A percentile compares a stretch with the other conserved stretches of the same genome.
Evolutionary conservation across 2,329 filamentous ascomycete genomes (phyloP).

Genomic region (Diaporthe ampelina): DNA sequence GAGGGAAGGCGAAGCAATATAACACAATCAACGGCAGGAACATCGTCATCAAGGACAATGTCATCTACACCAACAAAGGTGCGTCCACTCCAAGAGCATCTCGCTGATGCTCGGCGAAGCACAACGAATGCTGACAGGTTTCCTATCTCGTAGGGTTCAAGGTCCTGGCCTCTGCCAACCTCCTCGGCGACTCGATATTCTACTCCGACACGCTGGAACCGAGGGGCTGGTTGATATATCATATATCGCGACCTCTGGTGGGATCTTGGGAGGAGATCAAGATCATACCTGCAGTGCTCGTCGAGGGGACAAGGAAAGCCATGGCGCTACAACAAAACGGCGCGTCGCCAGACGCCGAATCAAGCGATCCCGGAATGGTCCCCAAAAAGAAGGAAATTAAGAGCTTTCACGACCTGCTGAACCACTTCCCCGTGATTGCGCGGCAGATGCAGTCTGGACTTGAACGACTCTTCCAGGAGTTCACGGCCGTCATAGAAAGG

Average conservation of each 20-base stretch:
- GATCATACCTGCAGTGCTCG: slow-evolving; percentile 75
- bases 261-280: slow-evolving; percentile 84
- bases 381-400: slow-evolving; percentile 90
- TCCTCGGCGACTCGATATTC: slow-evolving; percentile 87
- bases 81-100: slow-evolving; percentile 45
- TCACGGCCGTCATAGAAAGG: slow-evolving; percentile 86
- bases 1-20: slow-evolving; percentile 94
- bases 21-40: slow-evolving; percentile 93
- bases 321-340: slow-evolving; percentile 45
- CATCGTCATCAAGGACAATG: slow-evolving; percentile 93
- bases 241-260: slow-evolving; percentile 89
- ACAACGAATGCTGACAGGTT: slow-evolving; percentile 29
- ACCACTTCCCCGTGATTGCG: slow-evolving; percentile 94
- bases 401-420: slow-evolving; percentile 89
- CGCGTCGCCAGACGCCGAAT: slow-evolving; percentile 46
- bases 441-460: slow-evolving; percentile 95
- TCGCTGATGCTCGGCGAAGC: not conserved
- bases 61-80: slow-evolving; percentile 98
- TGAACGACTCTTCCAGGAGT: slow-evolving; percentile 91
- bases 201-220: slow-evolving; percentile 91
- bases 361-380: slow-evolving; percentile 59
- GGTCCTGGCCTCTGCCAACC: slow-evolving; percentile 87
- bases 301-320: slow-evolving; percentile 55
- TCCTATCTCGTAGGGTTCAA: slow-evolving; percentile 79
- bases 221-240: slow-evolving; percentile 96